Base-by-base conservation (phyloP, 371 early-diverging fungal genomes). In the Mucor mucedo region DNA sequence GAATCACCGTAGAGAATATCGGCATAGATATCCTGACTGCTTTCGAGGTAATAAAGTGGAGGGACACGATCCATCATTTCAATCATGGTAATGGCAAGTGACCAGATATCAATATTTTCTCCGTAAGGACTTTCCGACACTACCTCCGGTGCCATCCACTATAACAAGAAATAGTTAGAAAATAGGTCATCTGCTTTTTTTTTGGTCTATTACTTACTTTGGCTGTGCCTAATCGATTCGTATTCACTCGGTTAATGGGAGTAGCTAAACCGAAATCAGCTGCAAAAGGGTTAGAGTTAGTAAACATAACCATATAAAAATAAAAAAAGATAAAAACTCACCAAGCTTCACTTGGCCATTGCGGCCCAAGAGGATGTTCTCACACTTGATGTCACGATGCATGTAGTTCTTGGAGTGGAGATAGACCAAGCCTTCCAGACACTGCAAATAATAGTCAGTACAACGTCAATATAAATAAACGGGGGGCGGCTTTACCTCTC, bases 121-220 rank as follows among this genome's bases (percentile, higher is more conserved):
- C 64, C 74, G 52, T 82, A 82, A n/a, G 68, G 61, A 27, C 62
- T 62, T 57, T 76, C 78, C 10, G 69, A 61, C 9, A 82, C 72
- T 0, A 82, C 80, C 63, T 82, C 83, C 27, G 83, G 83, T 14
- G 83, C 80, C 83, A 82, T 82, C 83, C 83, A 82, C 73, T 78
- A 65, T 28, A 21, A 21, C 35, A 35, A 8, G 35, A 35, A 35
- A 41, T 55, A 55, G 16, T 45, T 29, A 41, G 30, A 33, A 48
- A 35, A 63, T 21, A 35, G 38, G n/a, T 33, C 35, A 35, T 35
- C 35, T 35, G 35, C 6, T 35, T 35, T 28, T 9, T 8, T 38
- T 38, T 21, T 21, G 47, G 21, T 3, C 1, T 45, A 16, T 14
- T 60, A 40, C 7, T 60, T 74, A 78, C 78, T 71, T 79, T 79